Evolutionary conservation across 225 moss, liverwort and hornwort species (phyloP), one percentile per base, ranked within the genome.

Genomic region (Ulota crispa): DNA sequence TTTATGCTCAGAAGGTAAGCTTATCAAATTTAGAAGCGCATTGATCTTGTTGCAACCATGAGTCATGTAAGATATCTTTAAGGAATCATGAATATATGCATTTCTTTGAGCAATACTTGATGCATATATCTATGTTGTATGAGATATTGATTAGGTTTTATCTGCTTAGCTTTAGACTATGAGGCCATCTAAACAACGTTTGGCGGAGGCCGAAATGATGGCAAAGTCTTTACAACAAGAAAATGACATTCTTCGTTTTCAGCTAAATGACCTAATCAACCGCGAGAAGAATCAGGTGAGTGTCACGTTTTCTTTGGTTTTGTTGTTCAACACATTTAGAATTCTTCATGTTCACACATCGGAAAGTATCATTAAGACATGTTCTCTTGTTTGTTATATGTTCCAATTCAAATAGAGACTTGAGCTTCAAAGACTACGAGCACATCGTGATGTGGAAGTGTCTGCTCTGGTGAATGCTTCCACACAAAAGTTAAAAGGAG

Each of bases 371-470:
- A 45, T 32, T 14, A 42, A 21, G 32, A 64, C 2, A 20, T 31
- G 45, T 32, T 36, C 32, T 72, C 32, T 34, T 2, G 12, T 66
- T 59, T 19, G 16, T 47, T 53, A 54, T 13, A 20, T 42, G 55
- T 23, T 82, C 27, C 71, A 56, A 84, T 16, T 69, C 27, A 70
- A 80, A 84, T 86, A 98, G 95, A 92, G 98, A 42, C 87, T 98
- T 81, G 95, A 98, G 86, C 84, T 98, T 8, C 95, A 95, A 83
- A 91, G 94, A 78, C 81, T 98, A 30, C 89, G 98, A 75, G 87
- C 94, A n/a, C 95, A 95, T 76, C 95, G 94, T 8, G 95, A 98
- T 86, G 95, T 95, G 37, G 98, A 98, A 87, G 98, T 98, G 20
- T 85, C 91, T 8, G 91, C 93, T 69, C 81, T 98, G 68, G 98